phyloP scores from a whole-genome alignment of 1,139 yeast species.

The Protomyces lactucae-debilis region DNA sequence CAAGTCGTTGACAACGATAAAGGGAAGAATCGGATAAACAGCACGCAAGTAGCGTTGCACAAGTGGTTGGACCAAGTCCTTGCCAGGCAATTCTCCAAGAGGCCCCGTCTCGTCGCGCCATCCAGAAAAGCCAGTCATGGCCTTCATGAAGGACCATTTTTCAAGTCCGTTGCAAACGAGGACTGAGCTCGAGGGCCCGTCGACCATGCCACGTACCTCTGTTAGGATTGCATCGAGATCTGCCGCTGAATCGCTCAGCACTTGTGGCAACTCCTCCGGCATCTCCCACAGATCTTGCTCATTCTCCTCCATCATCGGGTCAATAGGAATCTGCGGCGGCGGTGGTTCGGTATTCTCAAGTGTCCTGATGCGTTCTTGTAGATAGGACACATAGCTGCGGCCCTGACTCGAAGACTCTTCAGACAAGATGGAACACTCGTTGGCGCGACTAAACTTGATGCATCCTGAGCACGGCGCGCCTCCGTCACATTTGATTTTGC shows the following conservation, averaged over 20 bases:
- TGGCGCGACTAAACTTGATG: slow-evolving; percentile 12
- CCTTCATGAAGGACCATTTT: not conserved
- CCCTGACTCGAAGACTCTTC: slow-evolving; percentile 24
- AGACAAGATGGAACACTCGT: slow-evolving; percentile 21
- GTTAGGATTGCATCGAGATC: not conserved
- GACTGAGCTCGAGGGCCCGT: not conserved
- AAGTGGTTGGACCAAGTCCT: slow-evolving; percentile 3
- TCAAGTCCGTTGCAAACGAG: not conserved
- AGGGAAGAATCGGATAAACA: slow-evolving; percentile 9
- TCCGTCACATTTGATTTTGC: slow-evolving; percentile 25
- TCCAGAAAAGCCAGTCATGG: slow-evolving; percentile 8
- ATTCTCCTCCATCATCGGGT: not conserved
- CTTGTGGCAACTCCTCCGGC: not conserved
- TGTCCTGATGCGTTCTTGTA: slow-evolving; percentile 15
- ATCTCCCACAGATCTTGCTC: not conserved
- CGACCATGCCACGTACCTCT: not conserved
- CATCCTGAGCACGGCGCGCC: slow-evolving; percentile 24
- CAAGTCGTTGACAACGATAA: not conserved
- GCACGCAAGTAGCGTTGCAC: slow-evolving; percentile 8
- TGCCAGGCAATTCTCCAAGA: not conserved
- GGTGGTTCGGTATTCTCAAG: slow-evolving; percentile 5
- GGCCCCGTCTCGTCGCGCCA: slow-evolving; percentile 26
- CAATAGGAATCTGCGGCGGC: not conserved
- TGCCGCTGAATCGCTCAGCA: not conserved
- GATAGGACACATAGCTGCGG: slow-evolving; percentile 23